These are phyloP conservation scores for Eremomyces bilateralis DNA, from an alignment of 495 filamentous ascomycete genomes.

Conservation along the genomic window DNA sequence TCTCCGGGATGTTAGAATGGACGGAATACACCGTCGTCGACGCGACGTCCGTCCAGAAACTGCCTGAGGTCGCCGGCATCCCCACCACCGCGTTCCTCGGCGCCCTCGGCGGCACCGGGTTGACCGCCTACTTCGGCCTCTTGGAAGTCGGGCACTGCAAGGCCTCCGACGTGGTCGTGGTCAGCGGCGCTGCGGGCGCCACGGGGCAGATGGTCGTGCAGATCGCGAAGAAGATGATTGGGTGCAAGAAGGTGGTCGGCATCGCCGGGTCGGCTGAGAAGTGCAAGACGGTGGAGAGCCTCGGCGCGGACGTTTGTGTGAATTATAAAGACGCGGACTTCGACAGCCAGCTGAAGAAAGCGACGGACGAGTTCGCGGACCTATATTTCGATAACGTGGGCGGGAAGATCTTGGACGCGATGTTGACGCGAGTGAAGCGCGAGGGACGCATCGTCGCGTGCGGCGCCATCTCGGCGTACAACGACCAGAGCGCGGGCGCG, in stretches of 20 bases:
- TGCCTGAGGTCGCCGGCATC: slow-evolving; percentile 18
- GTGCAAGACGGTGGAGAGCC: slow-evolving; percentile 34
- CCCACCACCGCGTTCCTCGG: slow-evolving; percentile 27
- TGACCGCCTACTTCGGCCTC: slow-evolving; percentile 32
- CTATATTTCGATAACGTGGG: slow-evolving; percentile 57
- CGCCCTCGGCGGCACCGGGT: slow-evolving; percentile 25
- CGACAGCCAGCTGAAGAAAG: slow-evolving; percentile 29
- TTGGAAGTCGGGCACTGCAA: slow-evolving; percentile 20
- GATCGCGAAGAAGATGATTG: slow-evolving; percentile 32
- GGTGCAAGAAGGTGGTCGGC: slow-evolving; percentile 32
- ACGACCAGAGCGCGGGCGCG: slow-evolving; percentile 8
- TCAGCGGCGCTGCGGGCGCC: slow-evolving; percentile 27
- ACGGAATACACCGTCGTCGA: slow-evolving; percentile 27
- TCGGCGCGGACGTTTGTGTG: slow-evolving; percentile 43
- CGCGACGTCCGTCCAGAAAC: slow-evolving; percentile 14
- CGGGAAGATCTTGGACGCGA: slow-evolving; percentile 40
- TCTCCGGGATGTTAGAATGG: slow-evolving; percentile 24
- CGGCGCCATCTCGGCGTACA: slow-evolving; percentile 31
- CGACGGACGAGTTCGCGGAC: slow-evolving; percentile 40
- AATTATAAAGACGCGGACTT: slow-evolving; percentile 45
- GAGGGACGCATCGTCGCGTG: slow-evolving; percentile 39
- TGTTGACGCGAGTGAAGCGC: slow-evolving; percentile 30
- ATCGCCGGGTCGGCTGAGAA: slow-evolving; percentile 47
- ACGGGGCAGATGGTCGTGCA: slow-evolving; percentile 26
- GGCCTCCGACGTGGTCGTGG: slow-evolving; percentile 23